Percentiles rank a stretch among this genome's conserved stretches.
Evolutionary conservation across 768 basidiomycete genomes (phyloP).

Genomic region (Russula griseocarnosa): DNA sequence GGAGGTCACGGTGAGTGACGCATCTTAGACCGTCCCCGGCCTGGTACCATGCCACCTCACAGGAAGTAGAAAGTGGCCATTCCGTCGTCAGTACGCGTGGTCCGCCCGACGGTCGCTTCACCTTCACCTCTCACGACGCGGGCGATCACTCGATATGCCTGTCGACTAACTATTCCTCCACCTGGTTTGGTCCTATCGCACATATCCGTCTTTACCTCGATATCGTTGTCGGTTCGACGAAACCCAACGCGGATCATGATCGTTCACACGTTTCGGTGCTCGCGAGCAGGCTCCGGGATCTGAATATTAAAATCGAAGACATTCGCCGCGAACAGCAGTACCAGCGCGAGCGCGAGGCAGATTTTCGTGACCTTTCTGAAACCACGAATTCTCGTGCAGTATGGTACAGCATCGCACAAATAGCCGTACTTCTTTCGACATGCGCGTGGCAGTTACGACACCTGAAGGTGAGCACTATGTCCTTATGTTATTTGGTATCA

Average conservation of each 20-base stretch:
- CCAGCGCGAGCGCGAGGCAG: constrained; percentile 90
- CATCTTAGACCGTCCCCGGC: background rate
- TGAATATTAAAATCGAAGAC: constrained; percentile 91
- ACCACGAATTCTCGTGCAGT: constrained; percentile 86
- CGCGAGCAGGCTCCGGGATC: constrained; percentile 78
- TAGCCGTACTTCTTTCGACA: constrained; percentile 74
- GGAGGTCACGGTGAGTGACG: constrained; percentile 71
- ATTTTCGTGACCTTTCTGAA: constrained; percentile 87
- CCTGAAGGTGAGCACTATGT: constrained; percentile 59
- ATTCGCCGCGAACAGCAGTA: constrained; percentile 95
- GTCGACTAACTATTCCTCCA: constrained; percentile 75
- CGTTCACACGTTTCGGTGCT: constrained; percentile 79
- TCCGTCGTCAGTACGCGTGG: constrained; percentile 86
- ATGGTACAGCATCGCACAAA: constrained; percentile 91
- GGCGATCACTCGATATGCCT: constrained; percentile 98
- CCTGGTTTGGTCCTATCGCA: constrained; percentile 72
- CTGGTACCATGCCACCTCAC: constrained; percentile 9
- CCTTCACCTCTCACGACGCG: constrained; percentile 94
- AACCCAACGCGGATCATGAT: constrained; percentile 83
- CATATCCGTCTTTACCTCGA: constrained; percentile 96
- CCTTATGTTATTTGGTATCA: background rate
- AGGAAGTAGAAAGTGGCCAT: constrained; percentile 87
- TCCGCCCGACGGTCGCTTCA: constrained; percentile 86
- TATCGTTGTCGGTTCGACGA: constrained; percentile 84
- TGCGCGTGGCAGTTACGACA: constrained; percentile 93